These are phyloP conservation scores for Mycothermus thermophilus DNA, from an alignment of 495 filamentous ascomycete genomes.

Conservation along the genomic window DNA sequence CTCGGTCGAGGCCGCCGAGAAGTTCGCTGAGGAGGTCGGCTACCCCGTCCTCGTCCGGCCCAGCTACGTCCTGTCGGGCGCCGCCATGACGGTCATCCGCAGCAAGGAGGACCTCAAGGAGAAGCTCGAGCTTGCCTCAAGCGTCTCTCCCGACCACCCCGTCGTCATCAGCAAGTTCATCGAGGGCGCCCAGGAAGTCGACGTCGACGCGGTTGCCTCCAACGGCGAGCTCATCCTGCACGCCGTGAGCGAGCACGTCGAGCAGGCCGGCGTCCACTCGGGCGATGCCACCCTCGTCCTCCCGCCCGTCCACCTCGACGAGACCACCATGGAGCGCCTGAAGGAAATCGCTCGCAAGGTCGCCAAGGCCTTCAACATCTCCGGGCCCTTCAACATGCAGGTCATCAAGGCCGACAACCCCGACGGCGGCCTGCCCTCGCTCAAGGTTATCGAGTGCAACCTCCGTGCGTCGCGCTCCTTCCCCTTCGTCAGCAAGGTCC, in stretches of 20 bases:
- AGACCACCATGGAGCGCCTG: constrained; percentile 61
- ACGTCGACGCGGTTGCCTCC: constrained; percentile 89
- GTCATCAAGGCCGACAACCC: constrained; percentile 82
- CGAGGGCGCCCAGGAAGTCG: constrained; percentile 92
- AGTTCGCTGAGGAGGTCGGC: constrained; percentile 74
- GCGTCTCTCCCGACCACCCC: constrained; percentile 91
- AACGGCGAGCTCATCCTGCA: constrained; percentile 78
- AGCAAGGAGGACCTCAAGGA: constrained; percentile 78
- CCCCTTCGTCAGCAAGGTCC: constrained; percentile 93
- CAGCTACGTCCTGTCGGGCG: constrained; percentile 94
- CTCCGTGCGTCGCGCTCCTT: constrained; percentile 94
- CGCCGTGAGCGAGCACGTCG: constrained; percentile 92
- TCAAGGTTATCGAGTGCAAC: constrained; percentile 98
- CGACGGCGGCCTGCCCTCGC: constrained; percentile 52
- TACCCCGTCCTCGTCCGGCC: constrained; percentile 93
- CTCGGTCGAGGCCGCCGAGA: constrained; percentile 71
- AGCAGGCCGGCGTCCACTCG: constrained; percentile 96
- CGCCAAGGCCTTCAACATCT: constrained; percentile 92
- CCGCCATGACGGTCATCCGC: constrained; percentile 98
- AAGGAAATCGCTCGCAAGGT: constrained; percentile 95
- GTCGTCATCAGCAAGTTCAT: constrained; percentile 99
- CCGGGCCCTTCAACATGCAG: constrained; percentile 98
- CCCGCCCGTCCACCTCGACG: constrained; percentile 68
- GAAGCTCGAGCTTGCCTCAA: constrained; percentile 78
- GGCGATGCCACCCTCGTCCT: constrained; percentile 93